Conservation (phyloP, 202 grass and related monocot species). For the Bolboschoenoplectus hybrid region DNA sequence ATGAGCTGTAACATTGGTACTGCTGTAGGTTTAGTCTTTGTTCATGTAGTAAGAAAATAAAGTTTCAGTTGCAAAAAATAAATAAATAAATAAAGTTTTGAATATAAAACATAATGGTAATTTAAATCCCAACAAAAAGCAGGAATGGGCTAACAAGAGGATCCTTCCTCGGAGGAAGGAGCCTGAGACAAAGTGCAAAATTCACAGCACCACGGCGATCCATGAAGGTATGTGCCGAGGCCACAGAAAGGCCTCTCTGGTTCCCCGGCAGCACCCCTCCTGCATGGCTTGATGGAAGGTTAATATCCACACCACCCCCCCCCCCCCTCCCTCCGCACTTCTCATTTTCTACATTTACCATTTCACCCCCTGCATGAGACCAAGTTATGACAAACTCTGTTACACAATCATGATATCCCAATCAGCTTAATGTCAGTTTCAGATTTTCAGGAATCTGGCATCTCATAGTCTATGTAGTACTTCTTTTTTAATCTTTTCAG, state of each 20-base stretch:
- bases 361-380: neutral
- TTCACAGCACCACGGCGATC: constrained; percentile 43
- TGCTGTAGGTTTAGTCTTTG: neutral
- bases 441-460: neutral
- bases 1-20: neutral
- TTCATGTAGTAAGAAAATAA: neutral
- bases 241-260: constrained; percentile 77
- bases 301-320: neutral
- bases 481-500: neutral
- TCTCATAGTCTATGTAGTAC: neutral
- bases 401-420: neutral
- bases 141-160: constrained; percentile 47
- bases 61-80: neutral
- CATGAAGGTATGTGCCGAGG: constrained; percentile 64
- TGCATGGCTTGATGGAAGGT: constrained; percentile 97
- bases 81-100: too few species aligned
- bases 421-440: neutral
- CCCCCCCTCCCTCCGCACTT: neutral
- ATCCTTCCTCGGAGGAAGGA: constrained; percentile 65
- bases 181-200: constrained; percentile 44
- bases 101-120: neutral
- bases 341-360: neutral
- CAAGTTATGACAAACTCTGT: neutral
- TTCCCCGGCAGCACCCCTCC: constrained; percentile 99
- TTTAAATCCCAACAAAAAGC: neutral